Percentiles rank a stretch among this genome's conserved stretches.
phyloP scores from a whole-genome alignment of 306 rosid species.

The Cucurbita pepo region DNA sequence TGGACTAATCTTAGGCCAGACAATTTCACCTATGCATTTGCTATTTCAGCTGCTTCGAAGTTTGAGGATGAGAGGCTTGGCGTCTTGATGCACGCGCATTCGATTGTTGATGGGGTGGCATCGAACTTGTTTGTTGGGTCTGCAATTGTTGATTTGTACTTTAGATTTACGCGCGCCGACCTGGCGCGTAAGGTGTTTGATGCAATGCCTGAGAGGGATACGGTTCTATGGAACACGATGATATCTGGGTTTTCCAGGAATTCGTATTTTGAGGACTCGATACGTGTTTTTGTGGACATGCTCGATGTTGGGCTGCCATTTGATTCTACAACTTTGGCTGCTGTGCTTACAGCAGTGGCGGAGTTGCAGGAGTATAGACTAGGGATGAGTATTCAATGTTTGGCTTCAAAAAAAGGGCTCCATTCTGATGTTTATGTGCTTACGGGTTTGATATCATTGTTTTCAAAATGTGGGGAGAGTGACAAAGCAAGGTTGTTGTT shows the following conservation, averaged over 20 bases:
- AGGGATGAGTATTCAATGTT: slow-evolving; percentile 56
- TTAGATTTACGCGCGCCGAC: slow-evolving; percentile 36
- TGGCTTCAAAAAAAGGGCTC: slow-evolving; percentile 55
- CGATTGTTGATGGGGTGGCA: slow-evolving; percentile 47
- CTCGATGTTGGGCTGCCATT: slow-evolving; percentile 22
- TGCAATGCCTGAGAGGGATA: slow-evolving; percentile 45
- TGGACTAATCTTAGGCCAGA: slow-evolving; percentile 43
- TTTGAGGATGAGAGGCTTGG: slow-evolving; percentile 26
- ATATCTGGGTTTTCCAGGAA: slow-evolving; percentile 59
- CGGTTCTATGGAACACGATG: slow-evolving; percentile 71
- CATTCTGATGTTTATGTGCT: slow-evolving; percentile 37
- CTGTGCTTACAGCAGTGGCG: slow-evolving; percentile 62
- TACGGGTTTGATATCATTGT: slow-evolving; percentile 74
- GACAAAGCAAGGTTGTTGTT: slow-evolving; percentile 42
- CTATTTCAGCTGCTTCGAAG: slow-evolving; percentile 39
- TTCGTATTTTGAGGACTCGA: slow-evolving; percentile 29
- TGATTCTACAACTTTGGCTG: slow-evolving; percentile 49
- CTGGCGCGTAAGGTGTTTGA: slow-evolving; percentile 72
- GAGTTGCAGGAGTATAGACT: slow-evolving; percentile 52
- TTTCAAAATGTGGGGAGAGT: slow-evolving; percentile 57
- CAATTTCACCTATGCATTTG: slow-evolving; percentile 48
- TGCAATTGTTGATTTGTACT: slow-evolving; percentile 44
- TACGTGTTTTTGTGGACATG: slow-evolving; percentile 41
- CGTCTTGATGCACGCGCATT: slow-evolving; percentile 45
- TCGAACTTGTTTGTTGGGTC: slow-evolving; percentile 54